Base-by-base conservation (phyloP, 1,284 basidiomycete species). In the Microbotryum scabiosae region DNA sequence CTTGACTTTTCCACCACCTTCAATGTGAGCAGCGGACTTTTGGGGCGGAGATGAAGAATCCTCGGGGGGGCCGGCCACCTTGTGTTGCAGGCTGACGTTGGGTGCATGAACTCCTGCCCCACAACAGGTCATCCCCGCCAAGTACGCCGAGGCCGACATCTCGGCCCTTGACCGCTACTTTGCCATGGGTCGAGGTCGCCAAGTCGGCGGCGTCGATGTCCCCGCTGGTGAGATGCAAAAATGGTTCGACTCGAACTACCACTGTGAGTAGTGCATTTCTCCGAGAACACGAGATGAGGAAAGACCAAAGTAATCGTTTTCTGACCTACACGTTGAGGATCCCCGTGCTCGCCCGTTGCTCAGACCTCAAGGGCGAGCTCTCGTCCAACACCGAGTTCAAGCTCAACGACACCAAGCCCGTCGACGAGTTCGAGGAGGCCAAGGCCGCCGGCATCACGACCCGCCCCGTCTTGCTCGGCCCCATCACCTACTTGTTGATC, bases 231-330 rank as follows among this genome's bases (percentile, higher is more conserved):
- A 71, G 66, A 69, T 70, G 68, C 62, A 63, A 53, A 67, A 70
- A 60, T 71, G 90, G 91, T 98, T 97, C 78, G 94, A 98, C 81
- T 97, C 93, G 61, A 99, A 98, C 85, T 98, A 98, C 82, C 96
- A 98, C 82, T 96, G 91, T 98, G 77, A 92, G 97, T 66, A 91
- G 90, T 67, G 96, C 80, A 84, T 96, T 78, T 87, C 88, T 28
- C 87, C n/a, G n/a, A n/a, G n/a, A n/a, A n/a, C n/a, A n/a, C n/a
- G n/a, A n/a, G n/a, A n/a, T n/a, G n/a, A n/a, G n/a, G n/a, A n/a
- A n/a, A n/a, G n/a, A n/a, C n/a, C n/a, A n/a, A n/a, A n/a, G n/a
- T n/a, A n/a, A n/a, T n/a, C n/a, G n/a, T n/a, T n/a, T n/a, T n/a
- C n/a, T 28, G 28, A 41, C 20, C 36, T 43, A 51, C 12, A 8